A percentile compares a stretch with the other conserved stretches of the same genome.
Conservation (phyloP, 1,284 basidiomycete genomes). For the Ganoderma lucidum region DNA sequence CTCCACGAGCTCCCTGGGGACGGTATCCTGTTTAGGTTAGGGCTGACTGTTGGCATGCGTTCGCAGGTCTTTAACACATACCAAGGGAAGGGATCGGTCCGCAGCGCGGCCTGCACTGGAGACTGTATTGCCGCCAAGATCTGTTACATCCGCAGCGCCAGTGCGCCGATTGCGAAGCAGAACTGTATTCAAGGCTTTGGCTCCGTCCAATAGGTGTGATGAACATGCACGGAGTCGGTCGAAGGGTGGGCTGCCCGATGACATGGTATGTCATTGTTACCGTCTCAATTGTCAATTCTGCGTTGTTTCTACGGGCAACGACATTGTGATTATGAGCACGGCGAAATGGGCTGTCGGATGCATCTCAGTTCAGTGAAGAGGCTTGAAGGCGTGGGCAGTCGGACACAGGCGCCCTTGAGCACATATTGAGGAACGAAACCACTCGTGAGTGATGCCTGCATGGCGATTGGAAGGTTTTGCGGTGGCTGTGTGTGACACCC, state of each 20-base stretch:
- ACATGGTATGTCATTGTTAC: neutral
- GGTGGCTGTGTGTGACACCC: too few relatives aligned
- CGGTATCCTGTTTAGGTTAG: conserved; percentile 9
- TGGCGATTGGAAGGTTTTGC: too few relatives aligned
- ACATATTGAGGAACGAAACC: too few relatives aligned
- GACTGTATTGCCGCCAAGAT: conserved; percentile 74
- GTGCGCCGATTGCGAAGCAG: conserved; percentile 60
- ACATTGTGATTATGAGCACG: neutral
- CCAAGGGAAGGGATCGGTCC: conserved; percentile 75
- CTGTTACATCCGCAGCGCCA: conserved; percentile 84
- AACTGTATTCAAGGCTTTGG: conserved; percentile 72
- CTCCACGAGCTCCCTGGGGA: conserved; percentile 1
- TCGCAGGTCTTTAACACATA: conserved; percentile 69
- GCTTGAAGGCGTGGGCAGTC: too few relatives aligned
- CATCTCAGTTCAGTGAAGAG: too few relatives aligned
- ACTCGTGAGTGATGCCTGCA: too few relatives aligned
- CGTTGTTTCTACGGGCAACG: neutral
- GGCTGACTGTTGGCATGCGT: conserved; percentile 9
- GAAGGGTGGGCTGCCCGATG: neutral
- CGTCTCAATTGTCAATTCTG: neutral
- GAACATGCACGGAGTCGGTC: neutral
- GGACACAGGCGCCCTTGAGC: too few relatives aligned
- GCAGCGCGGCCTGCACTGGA: conserved; percentile 62
- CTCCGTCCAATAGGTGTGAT: conserved; percentile 60
- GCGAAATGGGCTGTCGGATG: too few relatives aligned